These are phyloP conservation scores for Physcomitrellopsis africana DNA, from an alignment of 225 moss, liverwort and hornwort species.

Conservation along the genomic window DNA sequence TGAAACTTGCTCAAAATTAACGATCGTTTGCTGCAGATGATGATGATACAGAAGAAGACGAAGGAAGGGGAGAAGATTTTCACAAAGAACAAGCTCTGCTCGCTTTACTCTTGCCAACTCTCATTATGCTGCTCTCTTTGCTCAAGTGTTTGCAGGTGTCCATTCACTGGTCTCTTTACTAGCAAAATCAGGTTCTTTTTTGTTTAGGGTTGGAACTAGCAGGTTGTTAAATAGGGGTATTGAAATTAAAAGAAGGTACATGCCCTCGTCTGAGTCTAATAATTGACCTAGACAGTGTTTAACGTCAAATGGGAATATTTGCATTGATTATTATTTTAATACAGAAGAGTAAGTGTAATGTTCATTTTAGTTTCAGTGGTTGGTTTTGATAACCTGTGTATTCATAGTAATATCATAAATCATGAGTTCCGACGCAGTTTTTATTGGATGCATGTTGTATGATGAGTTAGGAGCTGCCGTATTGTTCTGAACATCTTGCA, in stretches of 20 bases:
- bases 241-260: too few relatives aligned
- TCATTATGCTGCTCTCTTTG: constrained; percentile 73
- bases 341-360: neutral
- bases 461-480: constrained; percentile 17
- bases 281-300: constrained; percentile 2
- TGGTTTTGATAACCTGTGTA: constrained; percentile 1
- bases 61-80: constrained; percentile 67
- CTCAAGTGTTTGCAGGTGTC: constrained; percentile 79
- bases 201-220: constrained; percentile 1
- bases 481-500: constrained; percentile 30
- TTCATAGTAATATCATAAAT: neutral
- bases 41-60: constrained; percentile 81
- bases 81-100: constrained; percentile 75
- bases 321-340: constrained; percentile 1
- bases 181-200: constrained; percentile 2
- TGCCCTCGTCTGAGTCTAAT: neutral
- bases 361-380: constrained; percentile 14
- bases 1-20: constrained; percentile 26
- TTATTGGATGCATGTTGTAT: constrained; percentile 4
- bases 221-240: neutral
- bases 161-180: constrained; percentile 20
- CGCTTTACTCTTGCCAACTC: constrained; percentile 71
- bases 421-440: neutral
- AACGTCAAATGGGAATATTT: constrained; percentile 8
- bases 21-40: constrained; percentile 58